Conservation (phyloP, 2,329 filamentous ascomycete species). For the Colletotrichum musae region DNA sequence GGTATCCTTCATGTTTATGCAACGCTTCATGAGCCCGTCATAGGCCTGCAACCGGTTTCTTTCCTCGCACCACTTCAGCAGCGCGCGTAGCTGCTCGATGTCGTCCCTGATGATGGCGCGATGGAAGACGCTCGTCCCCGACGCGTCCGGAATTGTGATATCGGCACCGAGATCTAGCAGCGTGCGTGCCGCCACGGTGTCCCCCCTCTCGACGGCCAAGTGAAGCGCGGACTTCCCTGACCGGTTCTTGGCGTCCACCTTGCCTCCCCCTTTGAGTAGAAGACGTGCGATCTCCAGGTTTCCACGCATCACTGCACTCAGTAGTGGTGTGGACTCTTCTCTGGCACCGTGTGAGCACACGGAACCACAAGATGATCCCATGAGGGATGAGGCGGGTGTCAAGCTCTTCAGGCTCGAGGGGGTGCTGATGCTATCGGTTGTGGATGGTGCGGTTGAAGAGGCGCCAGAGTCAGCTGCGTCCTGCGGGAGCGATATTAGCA, state of each 20-base stretch:
- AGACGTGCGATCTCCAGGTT: constrained; percentile 19
- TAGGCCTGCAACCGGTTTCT: neutral
- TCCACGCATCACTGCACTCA: constrained; percentile 18
- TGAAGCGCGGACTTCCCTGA: constrained; percentile 24
- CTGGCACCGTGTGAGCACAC: neutral
- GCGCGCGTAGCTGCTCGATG: constrained; percentile 16
- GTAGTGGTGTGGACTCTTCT: constrained; percentile 16
- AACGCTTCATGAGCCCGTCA: constrained; percentile 15
- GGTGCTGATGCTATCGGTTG: constrained; percentile 8
- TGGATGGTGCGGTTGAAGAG: neutral
- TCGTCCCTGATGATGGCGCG: constrained; percentile 13
- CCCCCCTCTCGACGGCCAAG: constrained; percentile 18
- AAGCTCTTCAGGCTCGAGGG: constrained; percentile 4
- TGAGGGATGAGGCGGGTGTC: neutral
- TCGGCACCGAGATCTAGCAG: constrained; percentile 21
- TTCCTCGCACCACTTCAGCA: constrained; percentile 24
- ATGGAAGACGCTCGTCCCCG: constrained; percentile 13
- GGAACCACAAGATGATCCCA: constrained; percentile 8
- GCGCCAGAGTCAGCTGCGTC: neutral
- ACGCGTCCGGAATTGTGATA: constrained; percentile 7
- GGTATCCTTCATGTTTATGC: constrained; percentile 17
- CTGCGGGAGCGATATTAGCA: constrained; percentile 1
- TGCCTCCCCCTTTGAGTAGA: constrained; percentile 18
- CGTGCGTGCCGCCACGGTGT: constrained; percentile 16
- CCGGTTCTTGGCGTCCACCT: constrained; percentile 6